Percentiles rank a stretch among this genome's conserved stretches.
phyloP scores from a whole-genome alignment of 371 early-diverging fungal genomes.

The Mycotypha africana region DNA sequence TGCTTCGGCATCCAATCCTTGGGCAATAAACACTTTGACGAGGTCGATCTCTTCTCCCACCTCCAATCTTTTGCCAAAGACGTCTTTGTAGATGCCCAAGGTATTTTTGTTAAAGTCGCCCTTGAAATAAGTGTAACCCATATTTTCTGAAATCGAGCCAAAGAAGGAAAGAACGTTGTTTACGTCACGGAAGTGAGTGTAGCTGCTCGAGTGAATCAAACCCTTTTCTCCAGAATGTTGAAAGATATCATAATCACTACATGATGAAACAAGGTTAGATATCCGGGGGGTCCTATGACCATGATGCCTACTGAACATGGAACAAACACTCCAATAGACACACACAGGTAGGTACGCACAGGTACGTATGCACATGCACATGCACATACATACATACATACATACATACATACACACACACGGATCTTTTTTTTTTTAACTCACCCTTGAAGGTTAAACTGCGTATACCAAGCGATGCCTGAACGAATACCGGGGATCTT shows the following conservation, averaged over 20 bases:
- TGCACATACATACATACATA: too few relatives aligned
- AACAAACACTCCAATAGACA: too few relatives aligned
- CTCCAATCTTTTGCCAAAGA: conserved; percentile 23
- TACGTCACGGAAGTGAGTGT: conserved; percentile 49
- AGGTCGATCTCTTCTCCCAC: conserved; percentile 20
- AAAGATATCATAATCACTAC: conserved; percentile 50
- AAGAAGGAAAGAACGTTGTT: conserved; percentile 34
- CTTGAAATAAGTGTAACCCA: conserved; percentile 52
- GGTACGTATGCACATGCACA: too few relatives aligned
- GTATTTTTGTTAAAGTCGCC: conserved; percentile 36
- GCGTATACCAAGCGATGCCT: conserved; percentile 34
- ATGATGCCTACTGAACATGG: too few relatives aligned
- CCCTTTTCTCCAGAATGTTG: conserved; percentile 47
- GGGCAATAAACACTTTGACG: conserved; percentile 23
- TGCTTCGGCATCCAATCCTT: conserved; percentile 32
- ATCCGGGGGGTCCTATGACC: too few relatives aligned
- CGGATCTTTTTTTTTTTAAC: conserved; percentile 12
- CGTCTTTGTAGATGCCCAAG: conserved; percentile 46
- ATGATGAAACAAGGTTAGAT: too few relatives aligned
- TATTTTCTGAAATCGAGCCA: conserved; percentile 49
- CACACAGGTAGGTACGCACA: too few relatives aligned
- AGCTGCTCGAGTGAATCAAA: conserved; percentile 48
- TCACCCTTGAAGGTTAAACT: conserved; percentile 46
- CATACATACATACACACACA: not conserved
- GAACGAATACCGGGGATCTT: conserved; percentile 33